Conservation (phyloP, 345 rosid genomes). For the Hevea brasiliensis region DNA sequence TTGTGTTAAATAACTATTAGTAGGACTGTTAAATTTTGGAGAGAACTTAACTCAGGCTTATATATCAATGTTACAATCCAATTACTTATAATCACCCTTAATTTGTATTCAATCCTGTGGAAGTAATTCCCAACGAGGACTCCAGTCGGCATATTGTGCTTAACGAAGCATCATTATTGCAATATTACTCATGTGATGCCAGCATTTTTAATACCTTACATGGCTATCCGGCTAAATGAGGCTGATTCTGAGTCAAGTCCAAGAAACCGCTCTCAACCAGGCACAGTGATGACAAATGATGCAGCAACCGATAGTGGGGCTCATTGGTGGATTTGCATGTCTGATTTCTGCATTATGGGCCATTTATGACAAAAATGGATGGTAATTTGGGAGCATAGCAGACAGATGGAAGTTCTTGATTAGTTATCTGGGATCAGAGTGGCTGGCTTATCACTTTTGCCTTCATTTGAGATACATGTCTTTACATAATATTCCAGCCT, state of each 20-base stretch:
- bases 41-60: too few relatives aligned
- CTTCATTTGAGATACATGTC: constrained; percentile 80
- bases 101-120: too few relatives aligned
- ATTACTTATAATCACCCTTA: too few relatives aligned
- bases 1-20: neutral
- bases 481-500: constrained; percentile 89
- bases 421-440: constrained; percentile 76
- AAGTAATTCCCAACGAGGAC: too few relatives aligned
- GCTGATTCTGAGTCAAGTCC: constrained; percentile 38
- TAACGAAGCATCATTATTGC: neutral
- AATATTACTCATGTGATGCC: constrained; percentile 28
- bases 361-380: constrained; percentile 62
- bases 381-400: constrained; percentile 53
- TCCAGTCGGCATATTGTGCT: neutral
- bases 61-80: too few relatives aligned
- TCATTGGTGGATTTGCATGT: constrained; percentile 69
- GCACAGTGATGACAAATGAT: constrained; percentile 64
- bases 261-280: constrained; percentile 57
- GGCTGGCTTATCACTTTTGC: constrained; percentile 91
- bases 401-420: constrained; percentile 69
- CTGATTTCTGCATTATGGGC: constrained; percentile 69
- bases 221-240: constrained; percentile 79
- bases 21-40: too few relatives aligned
- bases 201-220: constrained; percentile 91
- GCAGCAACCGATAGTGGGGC: constrained; percentile 71